Base-by-base conservation (phyloP, 495 filamentous ascomycete genomes). In the Diplogelasinospora grovesii region DNA sequence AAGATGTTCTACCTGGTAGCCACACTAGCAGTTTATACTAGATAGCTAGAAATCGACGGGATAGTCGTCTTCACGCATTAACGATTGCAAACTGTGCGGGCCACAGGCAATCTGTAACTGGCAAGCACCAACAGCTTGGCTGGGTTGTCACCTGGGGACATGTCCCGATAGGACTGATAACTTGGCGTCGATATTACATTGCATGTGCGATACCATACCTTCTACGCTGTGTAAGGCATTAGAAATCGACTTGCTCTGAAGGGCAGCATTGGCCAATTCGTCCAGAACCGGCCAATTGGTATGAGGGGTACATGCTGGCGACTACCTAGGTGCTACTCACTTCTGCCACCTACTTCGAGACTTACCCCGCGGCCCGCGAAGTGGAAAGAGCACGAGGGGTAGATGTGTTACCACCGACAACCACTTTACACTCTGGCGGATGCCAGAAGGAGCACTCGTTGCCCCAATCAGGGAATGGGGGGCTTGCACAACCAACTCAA, bases 331-430 rank as follows among this genome's bases (percentile, higher is more conserved):
- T n/a, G n/a, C n/a, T n/a, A n/a, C 13, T 7, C 28, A 31, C 10
- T 5, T 31, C 10, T n/a, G n/a, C n/a, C n/a, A n/a, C n/a, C n/a
- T n/a, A 8, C 28, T 31, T 31, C 18, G 8, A 27, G 25, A 9
- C 25, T 9, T 27, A 10, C 13, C 13, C 9, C 25, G 9, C 25
- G 9, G 13, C 25, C 13, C 25, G 7, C 18, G 5, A 15, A 24
- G 6, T n/a, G n/a, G n/a, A n/a, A n/a, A n/a, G 35, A 37, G 35
- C 35, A 25, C 35, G 35, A 37, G 35, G 35, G 35, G 35, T 11
- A 37, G 20, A 22, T 37, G 35, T 37, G 14, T 37, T 22, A 37
- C 21, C 35, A 24, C 26, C 21, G 14, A 35, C 23, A 14, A 22
- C 22, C 35, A 37, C 9, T 37, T 37, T n/a, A n/a, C n/a, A n/a